These are phyloP conservation scores for Osmanthus fragrans DNA, from an alignment of 257 asterid genomes.

Conservation along the genomic window DNA sequence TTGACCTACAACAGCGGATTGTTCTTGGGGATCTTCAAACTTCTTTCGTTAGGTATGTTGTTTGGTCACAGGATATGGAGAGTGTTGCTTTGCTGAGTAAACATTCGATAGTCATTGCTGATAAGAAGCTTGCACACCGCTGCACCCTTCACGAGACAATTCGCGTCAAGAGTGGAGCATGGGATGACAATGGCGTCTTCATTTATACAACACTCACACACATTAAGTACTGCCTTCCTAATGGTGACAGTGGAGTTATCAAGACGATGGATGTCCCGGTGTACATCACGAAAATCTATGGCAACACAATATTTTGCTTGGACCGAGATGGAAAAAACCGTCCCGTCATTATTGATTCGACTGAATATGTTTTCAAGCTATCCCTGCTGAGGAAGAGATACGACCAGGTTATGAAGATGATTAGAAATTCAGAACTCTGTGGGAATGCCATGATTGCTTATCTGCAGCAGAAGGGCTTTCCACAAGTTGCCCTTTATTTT, in stretches of 20 bases:
- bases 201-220: slow-evolving; percentile 90
- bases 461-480: slow-evolving; percentile 98
- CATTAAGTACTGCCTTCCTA: slow-evolving; percentile 95
- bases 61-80: slow-evolving; percentile 96
- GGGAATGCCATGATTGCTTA: slow-evolving; percentile 99
- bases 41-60: slow-evolving; percentile 78
- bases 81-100: slow-evolving; percentile 93
- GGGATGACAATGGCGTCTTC: slow-evolving; percentile 98
- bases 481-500: slow-evolving; percentile 95
- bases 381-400: slow-evolving; percentile 71
- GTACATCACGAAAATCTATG: slow-evolving; percentile 80
- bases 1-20: slow-evolving; percentile 89
- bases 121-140: slow-evolving; percentile 84
- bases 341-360: slow-evolving; percentile 85
- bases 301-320: slow-evolving; percentile 89
- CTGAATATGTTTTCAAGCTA: slow-evolving; percentile 85
- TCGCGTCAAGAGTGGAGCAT: slow-evolving; percentile 97
- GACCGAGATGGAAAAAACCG: slow-evolving; percentile 96
- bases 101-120: slow-evolving; percentile 92
- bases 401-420: slow-evolving; percentile 98
- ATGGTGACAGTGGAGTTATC: slow-evolving; percentile 94
- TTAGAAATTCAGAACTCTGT: slow-evolving; percentile 86
- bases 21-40: slow-evolving; percentile 88
- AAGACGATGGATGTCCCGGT: slow-evolving; percentile 92
- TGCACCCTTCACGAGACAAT: slow-evolving; percentile 99